Percentiles rank a stretch among this genome's conserved stretches.
phyloP scores from a whole-genome alignment of 208 protist genomes.

The Trypanosoma scelopori region DNA sequence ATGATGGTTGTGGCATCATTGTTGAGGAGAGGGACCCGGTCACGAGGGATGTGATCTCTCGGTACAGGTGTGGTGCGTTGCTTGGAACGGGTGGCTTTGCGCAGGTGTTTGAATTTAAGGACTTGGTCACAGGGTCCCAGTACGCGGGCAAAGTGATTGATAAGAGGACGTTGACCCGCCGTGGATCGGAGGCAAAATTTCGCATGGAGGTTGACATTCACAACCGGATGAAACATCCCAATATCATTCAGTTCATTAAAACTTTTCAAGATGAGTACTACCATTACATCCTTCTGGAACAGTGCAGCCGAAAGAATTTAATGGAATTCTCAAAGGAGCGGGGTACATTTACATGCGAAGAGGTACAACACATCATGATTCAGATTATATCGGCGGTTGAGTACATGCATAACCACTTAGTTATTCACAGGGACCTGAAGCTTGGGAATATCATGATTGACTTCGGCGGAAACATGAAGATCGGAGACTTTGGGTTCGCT shows the following conservation, averaged over 20 bases:
- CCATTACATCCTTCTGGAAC: conserved; percentile 78
- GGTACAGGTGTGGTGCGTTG: conserved; percentile 46
- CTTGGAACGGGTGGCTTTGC: conserved; percentile 75
- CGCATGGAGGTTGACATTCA: conserved; percentile 69
- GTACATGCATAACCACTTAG: conserved; percentile 74
- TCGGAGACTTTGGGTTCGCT: conserved; percentile 94
- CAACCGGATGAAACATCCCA: conserved; percentile 52
- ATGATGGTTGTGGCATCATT: conserved; percentile 33
- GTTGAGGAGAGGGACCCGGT: conserved; percentile 42
- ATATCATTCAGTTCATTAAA: conserved; percentile 65
- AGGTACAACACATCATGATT: conserved; percentile 79
- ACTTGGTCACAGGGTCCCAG: conserved; percentile 29
- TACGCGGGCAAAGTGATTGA: conserved; percentile 81
- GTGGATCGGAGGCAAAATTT: conserved; percentile 48
- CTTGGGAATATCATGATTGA: conserved; percentile 92
- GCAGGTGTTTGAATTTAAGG: conserved; percentile 54
- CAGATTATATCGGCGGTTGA: conserved; percentile 83
- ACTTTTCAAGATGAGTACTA: conserved; percentile 64
- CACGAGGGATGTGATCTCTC: conserved; percentile 29
- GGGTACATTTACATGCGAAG: conserved; percentile 40
- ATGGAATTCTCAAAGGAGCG: conserved; percentile 51
- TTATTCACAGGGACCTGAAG: conserved; percentile 89
- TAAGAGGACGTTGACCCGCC: conserved; percentile 29
- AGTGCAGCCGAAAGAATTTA: conserved; percentile 49
- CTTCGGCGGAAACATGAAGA: conserved; percentile 74